Evolutionary conservation across 768 basidiomycete genomes (phyloP).

Genomic region (Podaxis rugospora): DNA sequence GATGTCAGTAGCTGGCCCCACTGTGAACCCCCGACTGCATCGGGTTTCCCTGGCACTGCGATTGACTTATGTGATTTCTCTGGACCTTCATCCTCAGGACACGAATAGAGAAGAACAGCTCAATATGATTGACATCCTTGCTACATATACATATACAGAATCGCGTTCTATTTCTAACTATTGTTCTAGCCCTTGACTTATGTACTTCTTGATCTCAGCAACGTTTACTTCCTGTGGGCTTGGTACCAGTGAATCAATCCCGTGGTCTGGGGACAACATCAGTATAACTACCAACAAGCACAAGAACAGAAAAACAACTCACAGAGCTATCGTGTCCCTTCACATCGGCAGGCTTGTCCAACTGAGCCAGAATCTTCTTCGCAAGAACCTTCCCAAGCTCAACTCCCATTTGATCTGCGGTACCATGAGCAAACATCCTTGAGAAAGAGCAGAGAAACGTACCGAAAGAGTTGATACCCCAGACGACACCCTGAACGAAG

Average conservation of each 20-base stretch:
- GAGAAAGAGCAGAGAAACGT: slow-evolving; percentile 16
- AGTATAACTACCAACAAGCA: not conserved
- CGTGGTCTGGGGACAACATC: slow-evolving; percentile 58
- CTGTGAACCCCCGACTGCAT: not conserved
- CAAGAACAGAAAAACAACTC: slow-evolving; percentile 23
- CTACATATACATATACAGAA: not conserved
- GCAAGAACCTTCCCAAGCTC: slow-evolving; percentile 97
- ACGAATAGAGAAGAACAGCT: not conserved
- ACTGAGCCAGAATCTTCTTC: slow-evolving; percentile 90
- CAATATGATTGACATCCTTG: not conserved
- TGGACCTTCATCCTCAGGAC: not conserved
- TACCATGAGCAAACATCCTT: too few relatives aligned
- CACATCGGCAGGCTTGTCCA: slow-evolving; percentile 75
- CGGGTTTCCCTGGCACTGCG: too few relatives aligned
- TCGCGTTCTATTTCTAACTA: not conserved
- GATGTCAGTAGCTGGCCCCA: not conserved
- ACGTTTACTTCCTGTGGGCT: slow-evolving; percentile 62
- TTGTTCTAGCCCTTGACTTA: not conserved
- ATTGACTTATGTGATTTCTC: too few relatives aligned
- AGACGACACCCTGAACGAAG: slow-evolving; percentile 93
- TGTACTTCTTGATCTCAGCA: not conserved
- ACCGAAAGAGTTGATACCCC: slow-evolving; percentile 99
- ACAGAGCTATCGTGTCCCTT: slow-evolving; percentile 86
- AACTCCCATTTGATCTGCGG: slow-evolving; percentile 96
- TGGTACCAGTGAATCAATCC: slow-evolving; percentile 98